Evolutionary conservation across 2,329 filamentous ascomycete genomes (phyloP).

Genomic region (Trichophyton verrucosum): DNA sequence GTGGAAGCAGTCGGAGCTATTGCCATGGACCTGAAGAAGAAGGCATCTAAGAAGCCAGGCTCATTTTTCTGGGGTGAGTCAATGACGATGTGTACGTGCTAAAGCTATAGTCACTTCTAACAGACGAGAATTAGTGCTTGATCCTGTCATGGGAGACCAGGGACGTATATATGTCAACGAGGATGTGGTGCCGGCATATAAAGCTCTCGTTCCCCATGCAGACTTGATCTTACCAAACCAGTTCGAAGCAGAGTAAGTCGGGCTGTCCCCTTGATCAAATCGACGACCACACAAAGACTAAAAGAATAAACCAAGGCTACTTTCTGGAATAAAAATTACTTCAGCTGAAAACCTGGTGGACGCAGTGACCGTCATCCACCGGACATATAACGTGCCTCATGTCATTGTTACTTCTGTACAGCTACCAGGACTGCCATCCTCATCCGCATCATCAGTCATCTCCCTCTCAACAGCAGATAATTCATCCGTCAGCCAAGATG

Average conservation of each 20-base stretch:
- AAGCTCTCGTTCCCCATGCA: conserved; percentile 61
- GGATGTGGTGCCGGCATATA: conserved; percentile 85
- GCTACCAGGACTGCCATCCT: conserved; percentile 44
- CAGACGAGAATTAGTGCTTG: conserved; percentile 48
- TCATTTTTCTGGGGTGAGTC: conserved; percentile 71
- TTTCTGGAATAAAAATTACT: conserved; percentile 72
- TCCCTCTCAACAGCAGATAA: conserved; percentile 18
- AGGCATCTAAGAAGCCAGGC: conserved; percentile 50
- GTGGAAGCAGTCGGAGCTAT: conserved; percentile 78
- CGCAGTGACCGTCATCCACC: conserved; percentile 68
- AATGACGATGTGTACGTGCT: background rate
- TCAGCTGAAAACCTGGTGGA: conserved; percentile 59
- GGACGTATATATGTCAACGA: conserved; percentile 81
- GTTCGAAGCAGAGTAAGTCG: conserved; percentile 79
- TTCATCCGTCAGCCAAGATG: conserved; percentile 26
- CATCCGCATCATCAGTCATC: conserved; percentile 25
- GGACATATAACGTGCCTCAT: conserved; percentile 65
- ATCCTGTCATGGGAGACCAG: conserved; percentile 97
- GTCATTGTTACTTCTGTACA: conserved; percentile 85
- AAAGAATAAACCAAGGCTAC: conserved; percentile 42
- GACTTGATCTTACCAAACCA: conserved; percentile 93
- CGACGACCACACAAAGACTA: background rate
- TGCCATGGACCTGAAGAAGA: conserved; percentile 62
- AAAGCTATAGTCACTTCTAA: background rate
- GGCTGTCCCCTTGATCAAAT: background rate